Conservation (phyloP, 352 stramenopile species). For the Phytophthora niederhauseri region DNA sequence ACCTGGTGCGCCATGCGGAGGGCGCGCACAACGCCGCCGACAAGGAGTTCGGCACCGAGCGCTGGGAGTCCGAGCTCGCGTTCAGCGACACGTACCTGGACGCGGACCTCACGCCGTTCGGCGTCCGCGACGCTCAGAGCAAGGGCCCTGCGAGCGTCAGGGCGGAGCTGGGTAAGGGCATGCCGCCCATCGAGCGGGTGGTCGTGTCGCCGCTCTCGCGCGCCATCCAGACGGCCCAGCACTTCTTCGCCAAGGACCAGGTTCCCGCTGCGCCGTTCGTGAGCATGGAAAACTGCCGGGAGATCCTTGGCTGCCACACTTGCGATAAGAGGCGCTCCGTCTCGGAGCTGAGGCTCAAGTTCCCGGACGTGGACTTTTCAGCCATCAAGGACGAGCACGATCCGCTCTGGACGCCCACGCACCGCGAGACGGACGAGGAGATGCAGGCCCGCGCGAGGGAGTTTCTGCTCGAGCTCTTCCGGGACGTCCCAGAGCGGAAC, state of each 20-base stretch:
- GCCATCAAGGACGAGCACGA: slow-evolving; percentile 62
- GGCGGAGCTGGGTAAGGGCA: slow-evolving; percentile 50
- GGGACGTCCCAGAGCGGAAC: slow-evolving; percentile 53
- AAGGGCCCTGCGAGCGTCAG: slow-evolving; percentile 46
- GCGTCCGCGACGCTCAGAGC: slow-evolving; percentile 49
- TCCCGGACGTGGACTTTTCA: slow-evolving; percentile 68
- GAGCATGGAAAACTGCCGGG: slow-evolving; percentile 66
- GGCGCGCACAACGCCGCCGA: slow-evolving; percentile 74
- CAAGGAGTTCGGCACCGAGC: slow-evolving; percentile 49
- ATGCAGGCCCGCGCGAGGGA: slow-evolving; percentile 47
- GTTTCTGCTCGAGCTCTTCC: slow-evolving; percentile 64
- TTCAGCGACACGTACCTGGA: slow-evolving; percentile 68
- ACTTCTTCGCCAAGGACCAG: slow-evolving; percentile 54
- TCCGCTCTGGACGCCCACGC: slow-evolving; percentile 52
- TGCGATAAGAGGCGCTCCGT: slow-evolving; percentile 68
- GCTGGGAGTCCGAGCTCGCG: slow-evolving; percentile 69
- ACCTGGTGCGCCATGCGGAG: slow-evolving; percentile 80
- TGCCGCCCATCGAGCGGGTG: slow-evolving; percentile 65
- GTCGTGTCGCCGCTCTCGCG: slow-evolving; percentile 74
- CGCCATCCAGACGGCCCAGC: slow-evolving; percentile 69
- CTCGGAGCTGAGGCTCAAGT: slow-evolving; percentile 51
- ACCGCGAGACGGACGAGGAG: slow-evolving; percentile 70
- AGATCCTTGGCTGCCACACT: slow-evolving; percentile 68
- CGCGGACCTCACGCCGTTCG: slow-evolving; percentile 63
- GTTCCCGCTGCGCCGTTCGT: slow-evolving; percentile 42